Evolutionary conservation across 1,139 yeast species (phyloP), one percentile per base, ranked within the genome.

Genomic region (Hanseniaspora gamundiae): DNA sequence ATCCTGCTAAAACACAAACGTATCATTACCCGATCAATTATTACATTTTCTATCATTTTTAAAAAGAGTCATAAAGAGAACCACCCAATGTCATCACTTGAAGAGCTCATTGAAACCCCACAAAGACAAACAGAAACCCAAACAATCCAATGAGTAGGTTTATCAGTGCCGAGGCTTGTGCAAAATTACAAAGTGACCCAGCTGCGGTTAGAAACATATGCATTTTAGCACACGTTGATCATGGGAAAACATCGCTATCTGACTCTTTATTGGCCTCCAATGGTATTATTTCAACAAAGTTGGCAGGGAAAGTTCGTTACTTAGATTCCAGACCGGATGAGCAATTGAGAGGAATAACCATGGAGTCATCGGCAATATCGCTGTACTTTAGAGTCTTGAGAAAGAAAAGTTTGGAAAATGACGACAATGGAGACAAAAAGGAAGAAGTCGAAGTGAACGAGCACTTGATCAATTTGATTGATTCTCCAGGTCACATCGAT

Each of bases 401-500:
- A 42, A 68, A 73, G 54, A 68, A 66, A 41, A 6, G 8, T 24
- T 24, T 24, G 9, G 62, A 61, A 33, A 60, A 62, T 42, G 65
- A 64, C 1, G 73, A 74, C 42, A 67, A 72, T 53, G 68, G 66
- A 41, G 61, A 59, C 29, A 60, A 61, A 41, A 64, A 64, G 2
- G 70, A 68, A 17, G 63, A 64, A 35, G 61, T 68, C 1, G 65
- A 68, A 26, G 73, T 80, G 29, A 76, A 73, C 36, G 95, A 91
- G 56, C 85, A 86, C 63, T 68, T 91, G 46, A 81, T 93, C 60
- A 93, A 93, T 57, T 71, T 93, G 55, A 88, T 93, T 45, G 99
- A 93, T 64, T 91, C 97, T 0, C 99, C 99, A 0, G 99, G 99
- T 9, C 99, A 93, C 58, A 87, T 93, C 52, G 99, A 93, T 62